Percentiles rank a stretch among this genome's conserved stretches.
phyloP scores from a whole-genome alignment of 352 stramenopile genomes.

The Phytophthora litchii region DNA sequence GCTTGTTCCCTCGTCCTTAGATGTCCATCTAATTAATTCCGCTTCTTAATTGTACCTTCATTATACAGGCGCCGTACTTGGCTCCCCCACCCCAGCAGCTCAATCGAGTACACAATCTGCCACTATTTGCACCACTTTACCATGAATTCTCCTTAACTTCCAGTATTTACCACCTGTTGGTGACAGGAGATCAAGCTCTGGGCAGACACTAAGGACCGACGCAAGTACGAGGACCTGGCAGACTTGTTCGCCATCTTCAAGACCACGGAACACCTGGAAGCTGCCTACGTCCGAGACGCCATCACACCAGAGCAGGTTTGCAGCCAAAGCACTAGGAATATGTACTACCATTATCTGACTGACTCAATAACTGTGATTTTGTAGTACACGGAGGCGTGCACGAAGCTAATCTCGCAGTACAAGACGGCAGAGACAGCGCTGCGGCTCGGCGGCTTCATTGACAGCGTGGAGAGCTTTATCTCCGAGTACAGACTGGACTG shows the following conservation, averaged over 20 bases:
- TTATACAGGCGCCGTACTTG: slow-evolving; percentile 28
- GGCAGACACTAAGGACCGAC: slow-evolving; percentile 83
- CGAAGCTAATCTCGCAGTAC: slow-evolving; percentile 98
- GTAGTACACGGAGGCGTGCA: slow-evolving; percentile 96
- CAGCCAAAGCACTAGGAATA: background rate
- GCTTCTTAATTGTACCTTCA: background rate
- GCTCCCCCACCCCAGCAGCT: slow-evolving; percentile 28
- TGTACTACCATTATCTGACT: background rate
- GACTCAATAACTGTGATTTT: background rate
- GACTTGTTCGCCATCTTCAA: slow-evolving; percentile 98
- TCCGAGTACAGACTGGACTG: slow-evolving; percentile 96
- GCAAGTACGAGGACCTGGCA: slow-evolving; percentile 88
- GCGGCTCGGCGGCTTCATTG: slow-evolving; percentile 73
- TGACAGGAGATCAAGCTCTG: slow-evolving; percentile 80
- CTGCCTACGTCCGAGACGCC: slow-evolving; percentile 95
- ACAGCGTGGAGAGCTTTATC: slow-evolving; percentile 91
- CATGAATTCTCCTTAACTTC: background rate
- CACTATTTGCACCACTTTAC: background rate
- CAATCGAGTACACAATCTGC: slow-evolving; percentile 33
- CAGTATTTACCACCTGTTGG: background rate
- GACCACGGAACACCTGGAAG: slow-evolving; percentile 97
- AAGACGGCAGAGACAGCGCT: slow-evolving; percentile 95
- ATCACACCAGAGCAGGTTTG: slow-evolving; percentile 90
- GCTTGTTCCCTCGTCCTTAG: background rate
- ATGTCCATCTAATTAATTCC: background rate